Percentiles rank a stretch among this genome's conserved stretches.
Evolutionary conservation across 768 basidiomycete species (phyloP).

Genomic region (Lactifluus hygrophoroides): DNA sequence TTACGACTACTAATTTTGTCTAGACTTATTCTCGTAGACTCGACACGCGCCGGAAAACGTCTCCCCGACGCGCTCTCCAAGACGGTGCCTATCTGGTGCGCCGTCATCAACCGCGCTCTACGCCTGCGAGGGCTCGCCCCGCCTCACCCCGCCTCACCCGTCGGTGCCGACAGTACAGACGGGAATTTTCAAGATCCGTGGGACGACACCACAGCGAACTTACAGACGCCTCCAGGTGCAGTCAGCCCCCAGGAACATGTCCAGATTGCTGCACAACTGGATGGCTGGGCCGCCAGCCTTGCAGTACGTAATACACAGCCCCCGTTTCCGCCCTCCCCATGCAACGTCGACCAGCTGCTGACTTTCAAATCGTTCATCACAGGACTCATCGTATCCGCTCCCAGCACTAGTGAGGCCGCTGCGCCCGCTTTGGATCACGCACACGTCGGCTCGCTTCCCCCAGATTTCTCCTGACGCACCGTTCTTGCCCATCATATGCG

Average conservation of each 20-base stretch:
- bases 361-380: not conserved
- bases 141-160: not conserved
- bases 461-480: constrained; percentile 24
- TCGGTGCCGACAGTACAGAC: not conserved
- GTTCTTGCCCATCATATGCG: constrained; percentile 70
- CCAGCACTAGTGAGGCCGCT: constrained; percentile 57
- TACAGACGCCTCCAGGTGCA: constrained; percentile 63
- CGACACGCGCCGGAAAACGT: constrained; percentile 86
- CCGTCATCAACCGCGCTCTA: constrained; percentile 69
- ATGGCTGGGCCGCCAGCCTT: constrained; percentile 57
- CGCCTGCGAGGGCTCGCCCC: constrained; percentile 20
- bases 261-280: constrained; percentile 62
- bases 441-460: constrained; percentile 49
- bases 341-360: not conserved
- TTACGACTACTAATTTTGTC: not conserved
- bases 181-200: not conserved
- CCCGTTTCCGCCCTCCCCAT: no score
- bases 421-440: constrained; percentile 84
- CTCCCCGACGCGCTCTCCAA: constrained; percentile 88
- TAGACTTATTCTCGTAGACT: constrained; percentile 84
- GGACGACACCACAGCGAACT: constrained; percentile 40
- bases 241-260: constrained; percentile 71
- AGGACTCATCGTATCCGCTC: constrained; percentile 68
- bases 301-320: constrained; percentile 39
- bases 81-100: constrained; percentile 92